Evolutionary conservation across 2,329 filamentous ascomycete genomes (phyloP).

Genomic region (Trichoderma sp.): DNA sequence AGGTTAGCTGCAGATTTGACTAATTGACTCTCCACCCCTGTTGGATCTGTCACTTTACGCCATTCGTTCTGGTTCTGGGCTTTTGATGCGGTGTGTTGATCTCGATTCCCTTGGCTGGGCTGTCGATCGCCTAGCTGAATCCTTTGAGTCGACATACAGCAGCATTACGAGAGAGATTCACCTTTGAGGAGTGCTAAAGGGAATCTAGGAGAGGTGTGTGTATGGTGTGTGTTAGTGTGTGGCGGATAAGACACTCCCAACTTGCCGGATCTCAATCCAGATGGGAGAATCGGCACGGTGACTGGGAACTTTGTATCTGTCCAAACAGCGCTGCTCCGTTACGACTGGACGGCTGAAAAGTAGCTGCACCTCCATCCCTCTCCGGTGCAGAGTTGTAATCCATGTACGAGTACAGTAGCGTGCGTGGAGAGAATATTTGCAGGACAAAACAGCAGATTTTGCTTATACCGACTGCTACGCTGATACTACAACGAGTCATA

Average conservation of each 20-base stretch:
- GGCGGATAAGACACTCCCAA: not conserved
- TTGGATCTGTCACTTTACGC: conserved; percentile 3
- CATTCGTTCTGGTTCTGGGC: not conserved
- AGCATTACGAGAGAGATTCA: not conserved
- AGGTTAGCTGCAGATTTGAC: not conserved
- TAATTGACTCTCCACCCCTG: not conserved
- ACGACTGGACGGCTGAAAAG: not conserved
- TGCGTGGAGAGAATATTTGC: not conserved
- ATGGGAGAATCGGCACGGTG: not conserved
- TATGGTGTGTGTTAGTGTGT: not conserved
- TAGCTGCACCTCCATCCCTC: not conserved
- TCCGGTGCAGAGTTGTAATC: not conserved
- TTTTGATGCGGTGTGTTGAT: conserved; percentile 8
- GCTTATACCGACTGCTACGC: not conserved
- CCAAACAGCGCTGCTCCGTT: not conserved
- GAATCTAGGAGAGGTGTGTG: not conserved
- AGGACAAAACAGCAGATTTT: not conserved
- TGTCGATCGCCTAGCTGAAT: not conserved
- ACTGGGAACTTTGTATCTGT: not conserved
- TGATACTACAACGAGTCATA: not conserved
- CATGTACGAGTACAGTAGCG: not conserved
- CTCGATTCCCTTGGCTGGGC: not conserved
- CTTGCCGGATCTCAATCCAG: not conserved
- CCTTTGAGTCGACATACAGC: not conserved
- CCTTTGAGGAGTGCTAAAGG: not conserved